phyloP scores from a whole-genome alignment of 2,329 filamentous ascomycete genomes.

The Talaromyces rugulosus region DNA sequence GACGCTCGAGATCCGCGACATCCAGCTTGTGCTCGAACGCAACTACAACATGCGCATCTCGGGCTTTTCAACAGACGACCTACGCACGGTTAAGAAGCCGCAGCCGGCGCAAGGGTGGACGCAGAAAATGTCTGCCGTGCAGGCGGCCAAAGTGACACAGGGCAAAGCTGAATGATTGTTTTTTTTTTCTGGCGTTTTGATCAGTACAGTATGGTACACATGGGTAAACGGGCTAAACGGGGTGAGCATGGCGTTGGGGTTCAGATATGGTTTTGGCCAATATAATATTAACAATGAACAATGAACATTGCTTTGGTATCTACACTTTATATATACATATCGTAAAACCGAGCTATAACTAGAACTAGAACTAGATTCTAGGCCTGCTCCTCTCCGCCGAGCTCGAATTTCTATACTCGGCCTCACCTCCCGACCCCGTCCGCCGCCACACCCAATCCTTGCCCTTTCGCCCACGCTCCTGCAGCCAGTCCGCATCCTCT shows the following conservation, averaged over 20 bases:
- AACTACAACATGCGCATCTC: slow-evolving; percentile 90
- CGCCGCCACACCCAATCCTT: slow-evolving; percentile 18
- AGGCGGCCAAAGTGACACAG: slow-evolving; percentile 74
- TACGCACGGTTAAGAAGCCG: slow-evolving; percentile 89
- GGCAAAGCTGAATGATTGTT: slow-evolving; percentile 35
- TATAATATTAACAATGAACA: not conserved
- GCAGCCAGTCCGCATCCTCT: slow-evolving; percentile 22
- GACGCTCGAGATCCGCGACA: slow-evolving; percentile 81
- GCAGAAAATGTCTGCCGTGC: slow-evolving; percentile 93
- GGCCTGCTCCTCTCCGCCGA: not conserved
- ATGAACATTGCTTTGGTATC: no score
- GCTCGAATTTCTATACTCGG: not conserved
- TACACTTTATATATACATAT: not conserved
- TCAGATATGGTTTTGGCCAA: not conserved
- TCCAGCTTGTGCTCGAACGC: slow-evolving; percentile 77
- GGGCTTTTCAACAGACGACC: slow-evolving; percentile 89
- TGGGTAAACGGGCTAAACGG: not conserved
- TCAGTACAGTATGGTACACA: not conserved
- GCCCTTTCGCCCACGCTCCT: slow-evolving; percentile 18
- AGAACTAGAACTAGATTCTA: not conserved
- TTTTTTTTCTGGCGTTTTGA: not conserved
- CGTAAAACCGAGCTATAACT: no score
- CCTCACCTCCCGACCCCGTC: slow-evolving; percentile 1
- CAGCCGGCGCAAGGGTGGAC: slow-evolving; percentile 87
- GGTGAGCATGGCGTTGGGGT: not conserved